Evolutionary conservation across 2,329 filamentous ascomycete species (phyloP).

Genomic region (Fusarium longipes): DNA sequence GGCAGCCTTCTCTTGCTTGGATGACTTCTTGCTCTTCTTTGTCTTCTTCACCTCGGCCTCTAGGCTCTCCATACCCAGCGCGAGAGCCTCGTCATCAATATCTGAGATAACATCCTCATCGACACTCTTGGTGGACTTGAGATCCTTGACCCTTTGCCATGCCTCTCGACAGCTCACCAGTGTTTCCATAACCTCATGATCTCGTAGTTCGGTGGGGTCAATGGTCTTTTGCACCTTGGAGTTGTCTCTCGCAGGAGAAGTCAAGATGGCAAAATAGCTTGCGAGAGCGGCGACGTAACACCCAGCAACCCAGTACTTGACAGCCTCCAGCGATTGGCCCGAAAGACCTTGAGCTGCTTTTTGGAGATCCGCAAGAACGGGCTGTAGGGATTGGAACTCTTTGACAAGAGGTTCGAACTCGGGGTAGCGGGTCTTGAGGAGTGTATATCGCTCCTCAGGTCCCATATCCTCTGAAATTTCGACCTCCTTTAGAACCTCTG

Average conservation of each 20-base stretch:
- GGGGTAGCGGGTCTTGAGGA: slow-evolving; percentile 85
- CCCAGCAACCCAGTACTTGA: slow-evolving; percentile 83
- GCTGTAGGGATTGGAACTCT: slow-evolving; percentile 80
- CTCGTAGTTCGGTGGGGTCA: slow-evolving; percentile 81
- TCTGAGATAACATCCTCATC: slow-evolving; percentile 48
- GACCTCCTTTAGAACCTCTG: slow-evolving; percentile 85
- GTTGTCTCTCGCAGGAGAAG: slow-evolving; percentile 76
- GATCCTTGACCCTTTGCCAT: slow-evolving; percentile 79
- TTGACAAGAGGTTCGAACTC: slow-evolving; percentile 89
- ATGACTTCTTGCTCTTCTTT: slow-evolving; percentile 47
- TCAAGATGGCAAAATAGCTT: slow-evolving; percentile 95
- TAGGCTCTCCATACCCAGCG: slow-evolving; percentile 38
- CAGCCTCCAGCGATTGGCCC: slow-evolving; percentile 66
- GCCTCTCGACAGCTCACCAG: slow-evolving; percentile 82
- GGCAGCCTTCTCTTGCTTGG: slow-evolving; percentile 52
- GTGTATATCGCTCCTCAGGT: slow-evolving; percentile 76
- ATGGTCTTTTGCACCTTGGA: slow-evolving; percentile 68
- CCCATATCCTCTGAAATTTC: slow-evolving; percentile 85
- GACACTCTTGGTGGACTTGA: slow-evolving; percentile 63
- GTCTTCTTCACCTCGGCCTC: slow-evolving; percentile 44
- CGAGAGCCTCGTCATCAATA: slow-evolving; percentile 42
- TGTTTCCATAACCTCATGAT: slow-evolving; percentile 91
- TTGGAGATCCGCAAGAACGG: slow-evolving; percentile 69
- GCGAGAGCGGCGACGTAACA: slow-evolving; percentile 88
- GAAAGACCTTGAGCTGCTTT: slow-evolving; percentile 65